phyloP scores from a whole-genome alignment of 2,329 filamentous ascomycete genomes.

The Colletotrichum ledebouriae region DNA sequence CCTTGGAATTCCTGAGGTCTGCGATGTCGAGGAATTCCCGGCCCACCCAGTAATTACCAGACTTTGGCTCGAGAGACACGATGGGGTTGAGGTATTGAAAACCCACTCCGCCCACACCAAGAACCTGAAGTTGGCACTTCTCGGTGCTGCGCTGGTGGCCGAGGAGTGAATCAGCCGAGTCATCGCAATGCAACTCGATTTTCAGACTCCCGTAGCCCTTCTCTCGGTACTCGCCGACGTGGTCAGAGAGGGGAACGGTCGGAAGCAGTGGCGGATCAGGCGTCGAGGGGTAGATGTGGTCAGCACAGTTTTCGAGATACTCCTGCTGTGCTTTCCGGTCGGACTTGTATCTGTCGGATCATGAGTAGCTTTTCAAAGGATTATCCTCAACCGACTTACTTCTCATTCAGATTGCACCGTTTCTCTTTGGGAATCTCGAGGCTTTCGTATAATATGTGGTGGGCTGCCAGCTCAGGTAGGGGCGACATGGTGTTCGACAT shows the following conservation, averaged over 20 bases:
- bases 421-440: conserved; percentile 44
- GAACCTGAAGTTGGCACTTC: conserved; percentile 40
- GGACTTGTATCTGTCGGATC: not conserved
- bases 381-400: conserved; percentile 23
- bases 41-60: conserved; percentile 44
- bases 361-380: not conserved
- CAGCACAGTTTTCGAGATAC: conserved; percentile 43
- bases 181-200: conserved; percentile 41
- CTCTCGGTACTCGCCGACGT: conserved; percentile 57
- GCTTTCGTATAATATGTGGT: conserved; percentile 50
- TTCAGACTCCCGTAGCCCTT: conserved; percentile 44
- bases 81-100: conserved; percentile 12
- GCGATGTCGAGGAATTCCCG: not conserved
- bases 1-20: accelerated
- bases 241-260: conserved; percentile 56
- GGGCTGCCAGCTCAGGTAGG: conserved; percentile 45
- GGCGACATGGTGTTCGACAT: conserved; percentile 47
- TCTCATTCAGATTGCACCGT: conserved; percentile 39
- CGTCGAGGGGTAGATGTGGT: conserved; percentile 40
- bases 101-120: conserved; percentile 5
- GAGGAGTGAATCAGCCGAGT: not conserved
- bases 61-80: conserved; percentile 40
- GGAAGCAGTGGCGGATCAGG: conserved; percentile 48
- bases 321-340: not conserved
- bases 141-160: not conserved